Percentiles rank a stretch among this genome's conserved stretches.
Conservation (phyloP, 176 grass and related monocot genomes). For the Aegilops longissima region DNA sequence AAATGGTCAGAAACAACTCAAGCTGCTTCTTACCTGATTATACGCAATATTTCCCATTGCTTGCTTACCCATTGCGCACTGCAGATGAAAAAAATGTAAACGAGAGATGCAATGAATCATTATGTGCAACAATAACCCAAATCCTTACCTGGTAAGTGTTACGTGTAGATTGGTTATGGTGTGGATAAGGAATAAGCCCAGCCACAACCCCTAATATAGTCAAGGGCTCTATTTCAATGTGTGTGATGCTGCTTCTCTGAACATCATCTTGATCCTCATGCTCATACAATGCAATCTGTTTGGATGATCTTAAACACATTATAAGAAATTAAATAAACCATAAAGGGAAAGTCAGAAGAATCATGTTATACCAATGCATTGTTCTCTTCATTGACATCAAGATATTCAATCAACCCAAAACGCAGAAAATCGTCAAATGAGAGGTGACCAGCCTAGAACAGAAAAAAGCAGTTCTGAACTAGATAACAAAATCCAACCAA, state of each 20-base stretch:
- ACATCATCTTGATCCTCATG: conserved; percentile 71
- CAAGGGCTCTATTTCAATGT: conserved; percentile 91
- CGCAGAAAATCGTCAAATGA: conserved; percentile 83
- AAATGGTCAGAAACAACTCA: conserved; percentile 13
- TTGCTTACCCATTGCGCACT: conserved; percentile 99
- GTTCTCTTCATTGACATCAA: conserved; percentile 98
- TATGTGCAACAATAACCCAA: background rate
- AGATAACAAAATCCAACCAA: conserved; percentile 19
- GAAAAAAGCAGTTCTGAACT: background rate
- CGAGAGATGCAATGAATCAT: background rate
- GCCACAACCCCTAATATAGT: conserved; percentile 84
- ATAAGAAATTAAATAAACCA: conserved; percentile 21
- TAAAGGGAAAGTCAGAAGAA: background rate
- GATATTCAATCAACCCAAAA: conserved; percentile 85
- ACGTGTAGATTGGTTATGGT: conserved; percentile 94
- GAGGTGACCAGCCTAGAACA: conserved; percentile 59
- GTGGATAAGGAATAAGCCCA: conserved; percentile 88
- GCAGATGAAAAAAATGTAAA: conserved; percentile 8
- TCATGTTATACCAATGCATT: conserved; percentile 66
- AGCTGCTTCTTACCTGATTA: conserved; percentile 67
- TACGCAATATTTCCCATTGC: conserved; percentile 96
- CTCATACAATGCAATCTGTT: conserved; percentile 90
- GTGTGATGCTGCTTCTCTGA: conserved; percentile 65
- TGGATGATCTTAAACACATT: conserved; percentile 19
- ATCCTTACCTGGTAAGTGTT: conserved; percentile 87